A percentile compares a stretch with the other conserved stretches of the same genome.
Conservation (phyloP, 1,284 basidiomycete genomes). For the Trichosporon faecale region DNA sequence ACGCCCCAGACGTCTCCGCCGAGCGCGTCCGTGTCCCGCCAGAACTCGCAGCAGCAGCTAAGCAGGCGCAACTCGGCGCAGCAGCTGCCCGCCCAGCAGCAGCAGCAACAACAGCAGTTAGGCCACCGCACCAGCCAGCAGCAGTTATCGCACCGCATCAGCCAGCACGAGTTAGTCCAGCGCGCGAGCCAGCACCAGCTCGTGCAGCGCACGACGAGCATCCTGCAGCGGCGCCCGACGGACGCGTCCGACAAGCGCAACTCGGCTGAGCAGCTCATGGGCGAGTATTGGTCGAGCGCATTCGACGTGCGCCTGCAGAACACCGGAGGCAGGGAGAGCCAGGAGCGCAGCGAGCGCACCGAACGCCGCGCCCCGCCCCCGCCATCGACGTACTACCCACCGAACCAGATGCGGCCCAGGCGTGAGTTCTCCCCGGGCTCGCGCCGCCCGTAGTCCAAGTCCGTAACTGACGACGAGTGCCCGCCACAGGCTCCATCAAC, state of each 20-base stretch:
- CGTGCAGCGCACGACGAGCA: conserved; percentile 4
- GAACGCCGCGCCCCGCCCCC: neutral
- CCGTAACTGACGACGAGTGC: neutral
- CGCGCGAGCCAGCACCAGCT: neutral
- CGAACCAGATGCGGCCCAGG: neutral
- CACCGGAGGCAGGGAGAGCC: neutral
- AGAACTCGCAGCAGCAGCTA: neutral
- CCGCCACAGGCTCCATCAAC: neutral
- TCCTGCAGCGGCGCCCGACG: neutral
- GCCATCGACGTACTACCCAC: neutral
- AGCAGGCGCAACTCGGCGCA: neutral
- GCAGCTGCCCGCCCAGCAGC: neutral
- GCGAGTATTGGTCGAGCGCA: neutral
- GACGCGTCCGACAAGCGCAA: neutral
- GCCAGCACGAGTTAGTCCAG: neutral
- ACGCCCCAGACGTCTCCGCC: neutral
- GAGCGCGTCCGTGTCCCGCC: neutral
- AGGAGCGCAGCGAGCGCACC: neutral
- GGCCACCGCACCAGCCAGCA: neutral
- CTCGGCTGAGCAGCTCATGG: neutral
- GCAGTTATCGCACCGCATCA: neutral
- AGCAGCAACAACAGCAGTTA: neutral
- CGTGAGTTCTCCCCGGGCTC: neutral
- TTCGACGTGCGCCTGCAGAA: neutral
- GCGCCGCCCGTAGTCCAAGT: neutral